These are phyloP conservation scores for Pythium oligandrum DNA, from an alignment of 352 stramenopile genomes.

Conservation along the genomic window DNA sequence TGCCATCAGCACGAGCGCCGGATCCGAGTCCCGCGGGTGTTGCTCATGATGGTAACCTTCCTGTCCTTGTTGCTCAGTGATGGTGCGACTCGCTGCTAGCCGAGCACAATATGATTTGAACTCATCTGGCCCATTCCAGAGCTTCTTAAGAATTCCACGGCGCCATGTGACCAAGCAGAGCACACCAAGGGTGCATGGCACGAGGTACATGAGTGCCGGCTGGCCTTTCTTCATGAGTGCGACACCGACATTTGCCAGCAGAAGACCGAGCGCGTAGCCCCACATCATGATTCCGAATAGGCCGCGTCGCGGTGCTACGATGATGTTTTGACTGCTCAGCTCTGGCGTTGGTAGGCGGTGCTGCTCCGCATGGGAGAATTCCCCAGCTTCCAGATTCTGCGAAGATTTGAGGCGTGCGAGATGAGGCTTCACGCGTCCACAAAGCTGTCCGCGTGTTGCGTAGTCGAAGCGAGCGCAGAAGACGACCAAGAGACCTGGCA, in stretches of 20 bases:
- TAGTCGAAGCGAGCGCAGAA: slow-evolving; percentile 95
- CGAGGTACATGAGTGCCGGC: slow-evolving; percentile 95
- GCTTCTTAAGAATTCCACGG: slow-evolving; percentile 80
- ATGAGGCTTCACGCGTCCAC: slow-evolving; percentile 49
- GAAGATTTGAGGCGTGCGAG: slow-evolving; percentile 38
- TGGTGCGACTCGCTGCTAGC: background rate
- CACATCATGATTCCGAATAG: slow-evolving; percentile 85
- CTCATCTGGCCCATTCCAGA: slow-evolving; percentile 86
- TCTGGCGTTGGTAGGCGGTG: slow-evolving; percentile 25
- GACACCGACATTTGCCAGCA: slow-evolving; percentile 93
- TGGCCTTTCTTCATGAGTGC: slow-evolving; percentile 91
- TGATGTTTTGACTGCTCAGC: slow-evolving; percentile 24
- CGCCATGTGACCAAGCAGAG: slow-evolving; percentile 69
- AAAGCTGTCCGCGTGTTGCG: slow-evolving; percentile 62
- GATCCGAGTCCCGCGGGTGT: background rate
- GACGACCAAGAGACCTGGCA: slow-evolving; percentile 93
- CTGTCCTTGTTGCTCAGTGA: slow-evolving; percentile 3
- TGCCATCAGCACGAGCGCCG: background rate
- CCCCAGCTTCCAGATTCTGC: background rate
- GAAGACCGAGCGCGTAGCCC: slow-evolving; percentile 91
- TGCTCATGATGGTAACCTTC: slow-evolving; percentile 10
- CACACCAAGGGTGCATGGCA: slow-evolving; percentile 89
- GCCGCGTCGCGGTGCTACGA: slow-evolving; percentile 29
- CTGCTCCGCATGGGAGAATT: background rate
- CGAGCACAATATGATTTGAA: background rate